These are phyloP conservation scores for Hyaloperonospora brassicae DNA, from an alignment of 352 stramenopile species.

Conservation along the genomic window DNA sequence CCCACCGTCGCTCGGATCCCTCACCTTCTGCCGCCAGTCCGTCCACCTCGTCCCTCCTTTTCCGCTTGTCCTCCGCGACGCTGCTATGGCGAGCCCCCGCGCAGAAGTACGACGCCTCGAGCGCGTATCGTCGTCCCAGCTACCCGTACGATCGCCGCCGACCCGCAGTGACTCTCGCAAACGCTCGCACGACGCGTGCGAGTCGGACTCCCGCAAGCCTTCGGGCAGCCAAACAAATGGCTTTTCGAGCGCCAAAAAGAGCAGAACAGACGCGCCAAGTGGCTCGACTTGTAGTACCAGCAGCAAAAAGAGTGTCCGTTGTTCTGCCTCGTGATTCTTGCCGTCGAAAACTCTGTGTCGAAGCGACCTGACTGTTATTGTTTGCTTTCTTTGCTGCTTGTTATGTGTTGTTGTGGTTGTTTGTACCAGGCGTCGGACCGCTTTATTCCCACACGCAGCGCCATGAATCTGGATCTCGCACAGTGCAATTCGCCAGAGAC, in stretches of 20 bases:
- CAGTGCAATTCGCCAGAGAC: constrained; percentile 62
- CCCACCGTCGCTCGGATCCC: neutral
- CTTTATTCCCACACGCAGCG: constrained; percentile 81
- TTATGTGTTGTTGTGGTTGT: constrained; percentile 9
- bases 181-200: constrained; percentile 19
- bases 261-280: constrained; percentile 17
- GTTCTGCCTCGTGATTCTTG: neutral
- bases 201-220: constrained; percentile 17
- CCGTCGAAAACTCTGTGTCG: constrained; percentile 5
- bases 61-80: neutral
- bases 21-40: too few species aligned
- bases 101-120: constrained; percentile 13
- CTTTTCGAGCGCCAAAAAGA: constrained; percentile 31
- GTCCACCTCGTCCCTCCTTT: too few species aligned
- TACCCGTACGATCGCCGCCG: constrained; percentile 12
- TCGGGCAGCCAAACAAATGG: constrained; percentile 17
- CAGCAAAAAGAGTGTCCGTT: constrained; percentile 28
- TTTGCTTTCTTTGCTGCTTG: too few species aligned
- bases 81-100: constrained; percentile 21
- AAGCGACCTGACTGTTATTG: too few species aligned
- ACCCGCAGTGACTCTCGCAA: constrained; percentile 19
- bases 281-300: constrained; percentile 9
- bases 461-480: constrained; percentile 80
- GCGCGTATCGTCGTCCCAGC: constrained; percentile 8
- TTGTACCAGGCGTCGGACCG: constrained; percentile 56